Percentiles rank a stretch among this genome's conserved stretches.
phyloP scores from a whole-genome alignment of 78 protist genomes.

The Isochrysis galbana region DNA sequence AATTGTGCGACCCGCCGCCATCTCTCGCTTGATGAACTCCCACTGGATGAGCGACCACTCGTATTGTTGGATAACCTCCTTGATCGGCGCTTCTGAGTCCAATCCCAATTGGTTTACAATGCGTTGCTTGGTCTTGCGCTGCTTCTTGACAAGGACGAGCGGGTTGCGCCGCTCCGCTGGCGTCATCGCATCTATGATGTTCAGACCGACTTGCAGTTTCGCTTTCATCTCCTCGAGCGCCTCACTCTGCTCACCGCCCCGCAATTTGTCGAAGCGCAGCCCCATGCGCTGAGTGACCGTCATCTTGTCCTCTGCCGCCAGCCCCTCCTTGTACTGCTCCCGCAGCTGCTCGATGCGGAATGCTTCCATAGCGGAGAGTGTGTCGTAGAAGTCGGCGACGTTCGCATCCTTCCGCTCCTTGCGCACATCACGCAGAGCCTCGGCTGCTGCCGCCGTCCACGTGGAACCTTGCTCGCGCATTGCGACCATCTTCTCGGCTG shows the following conservation, averaged over 20 bases:
- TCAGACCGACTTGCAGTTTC: too few species aligned
- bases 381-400: neutral
- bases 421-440: neutral
- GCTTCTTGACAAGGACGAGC: too few species aligned
- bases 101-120: too few species aligned
- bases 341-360: neutral
- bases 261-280: neutral
- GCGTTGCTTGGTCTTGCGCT: too few species aligned
- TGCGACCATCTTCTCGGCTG: neutral
- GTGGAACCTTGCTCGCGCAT: neutral
- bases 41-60: too few species aligned
- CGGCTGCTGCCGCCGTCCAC: neutral
- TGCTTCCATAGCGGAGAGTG: neutral
- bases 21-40: too few species aligned
- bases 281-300: neutral
- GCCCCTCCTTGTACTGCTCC: neutral
- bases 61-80: too few species aligned
- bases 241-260: neutral
- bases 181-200: too few species aligned
- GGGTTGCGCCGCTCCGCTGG: too few species aligned
- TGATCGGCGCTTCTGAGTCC: too few species aligned
- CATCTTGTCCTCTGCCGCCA: neutral
- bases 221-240: neutral
- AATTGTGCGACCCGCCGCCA: too few species aligned
- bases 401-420: neutral